A percentile compares a stretch with the other conserved stretches of the same genome.
Conservation (phyloP, 805 yeast genomes). For the Wickerhamomyces hampshirensis region DNA sequence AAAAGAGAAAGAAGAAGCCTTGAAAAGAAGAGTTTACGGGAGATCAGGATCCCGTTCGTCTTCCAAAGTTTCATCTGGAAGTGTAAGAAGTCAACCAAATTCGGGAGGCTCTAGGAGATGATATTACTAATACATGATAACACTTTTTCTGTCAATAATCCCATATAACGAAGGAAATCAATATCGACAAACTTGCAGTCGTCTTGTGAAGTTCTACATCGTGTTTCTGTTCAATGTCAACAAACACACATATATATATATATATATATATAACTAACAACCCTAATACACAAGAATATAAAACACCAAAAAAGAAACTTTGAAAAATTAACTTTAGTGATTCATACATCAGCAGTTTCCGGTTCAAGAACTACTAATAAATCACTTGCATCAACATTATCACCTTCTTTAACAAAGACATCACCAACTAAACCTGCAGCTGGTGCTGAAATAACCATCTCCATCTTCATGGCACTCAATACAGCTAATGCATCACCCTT, state of each 20-base stretch:
- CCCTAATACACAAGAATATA: background rate
- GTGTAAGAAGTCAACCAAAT: too few species aligned
- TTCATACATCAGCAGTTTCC: constrained; percentile 10
- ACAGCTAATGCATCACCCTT: constrained; percentile 96
- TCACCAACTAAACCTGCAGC: constrained; percentile 79
- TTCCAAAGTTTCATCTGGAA: too few species aligned
- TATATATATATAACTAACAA: background rate
- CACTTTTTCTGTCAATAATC: too few species aligned
- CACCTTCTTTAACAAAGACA: constrained; percentile 80
- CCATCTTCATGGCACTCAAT: constrained; percentile 98
- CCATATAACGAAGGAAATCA: too few species aligned
- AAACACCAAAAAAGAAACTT: background rate
- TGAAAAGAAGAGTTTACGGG: constrained; percentile 27
- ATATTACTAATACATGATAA: background rate
- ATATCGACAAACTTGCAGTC: too few species aligned
- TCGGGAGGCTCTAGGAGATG: background rate
- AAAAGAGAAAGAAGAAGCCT: constrained; percentile 24
- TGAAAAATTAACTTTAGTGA: background rate
- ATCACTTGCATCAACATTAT: constrained; percentile 93
- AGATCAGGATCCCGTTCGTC: constrained; percentile 2
- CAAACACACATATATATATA: background rate
- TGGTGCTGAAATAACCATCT: constrained; percentile 95
- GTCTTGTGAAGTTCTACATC: too few species aligned
- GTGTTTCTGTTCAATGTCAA: background rate
- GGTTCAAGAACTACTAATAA: constrained; percentile 58